Evolutionary conservation across 1,284 basidiomycete species (phyloP), one percentile per base, ranked within the genome.

Genomic region (Ceratobasidium sp.): DNA sequence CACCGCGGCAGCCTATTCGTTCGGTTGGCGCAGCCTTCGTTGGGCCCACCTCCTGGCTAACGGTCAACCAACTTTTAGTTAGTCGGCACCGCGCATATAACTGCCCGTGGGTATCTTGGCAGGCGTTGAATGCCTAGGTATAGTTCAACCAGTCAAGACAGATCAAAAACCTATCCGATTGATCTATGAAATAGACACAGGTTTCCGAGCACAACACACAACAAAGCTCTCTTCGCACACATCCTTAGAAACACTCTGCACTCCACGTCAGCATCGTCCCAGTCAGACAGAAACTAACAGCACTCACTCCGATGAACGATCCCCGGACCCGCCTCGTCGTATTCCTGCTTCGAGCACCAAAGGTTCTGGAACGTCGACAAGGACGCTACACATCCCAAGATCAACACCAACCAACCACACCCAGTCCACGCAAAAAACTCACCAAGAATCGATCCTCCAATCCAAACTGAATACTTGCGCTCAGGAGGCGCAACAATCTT

Each of bases 401-500:
- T 68, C 4, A 69, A 33, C 14, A 66, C 23, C 44, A 41, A 14
- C 33, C 23, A 10, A 5, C 12, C 5, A 27, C 10, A 23, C 23
- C 14, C 23, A 30, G 1, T 3, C 44, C 1, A 14, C 57, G 23
- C 16, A 1, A 44, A 8, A 33, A 27, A 68, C 79, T 35, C 30
- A 80, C 79, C 80, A 50, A 98, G 89, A 86, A 99, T 99, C 81
- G 96, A 98, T 83, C 97, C 97, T 91, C 97, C 97, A 84, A 99
- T 98, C 97, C 97, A 99, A 87, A 98, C 97, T 77, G 94, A 95
- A 90, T 95, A 96, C 86, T 96, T 96, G 83, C 96, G 89, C 88
- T 97, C 96, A 60, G 95, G 96, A 77, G 95, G 95, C 81, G 95
- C 94, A 78, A 95, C 92, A 78, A 96, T 96, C 91, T 96, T 97